phyloP scores from a whole-genome alignment of 73 alveolate genomes.

The Uronychia binucleata region DNA sequence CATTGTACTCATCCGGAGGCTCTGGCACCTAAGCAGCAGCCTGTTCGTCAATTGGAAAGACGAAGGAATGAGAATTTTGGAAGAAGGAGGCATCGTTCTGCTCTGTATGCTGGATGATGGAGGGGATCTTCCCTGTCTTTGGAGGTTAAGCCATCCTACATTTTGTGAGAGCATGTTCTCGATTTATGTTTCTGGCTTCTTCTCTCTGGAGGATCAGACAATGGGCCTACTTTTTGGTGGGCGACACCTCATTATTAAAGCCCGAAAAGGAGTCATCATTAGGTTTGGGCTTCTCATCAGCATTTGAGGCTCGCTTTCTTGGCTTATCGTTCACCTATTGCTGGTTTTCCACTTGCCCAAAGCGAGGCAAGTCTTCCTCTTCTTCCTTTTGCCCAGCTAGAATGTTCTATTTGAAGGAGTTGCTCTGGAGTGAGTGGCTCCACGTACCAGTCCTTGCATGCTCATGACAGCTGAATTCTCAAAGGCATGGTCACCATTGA shows the following conservation, averaged over 20 bases:
- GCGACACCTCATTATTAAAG: constrained; percentile 8
- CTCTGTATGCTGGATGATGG: constrained; percentile 47
- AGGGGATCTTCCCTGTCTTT: constrained; percentile 69
- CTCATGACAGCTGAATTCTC: constrained; percentile 26
- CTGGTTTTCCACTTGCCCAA: constrained; percentile 26
- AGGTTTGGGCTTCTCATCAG: neutral
- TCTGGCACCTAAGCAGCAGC: constrained; percentile 28
- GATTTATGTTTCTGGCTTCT: constrained; percentile 45
- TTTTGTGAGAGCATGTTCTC: constrained; percentile 18
- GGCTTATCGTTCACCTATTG: neutral
- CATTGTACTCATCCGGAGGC: constrained; percentile 91
- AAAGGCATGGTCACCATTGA: constrained; percentile 29
- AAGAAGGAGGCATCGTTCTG: constrained; percentile 68
- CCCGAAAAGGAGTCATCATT: constrained; percentile 39
- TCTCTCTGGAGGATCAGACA: too few relatives aligned
- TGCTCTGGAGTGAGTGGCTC: too few relatives aligned
- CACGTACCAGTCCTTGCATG: neutral
- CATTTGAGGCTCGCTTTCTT: neutral
- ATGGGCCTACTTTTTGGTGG: neutral
- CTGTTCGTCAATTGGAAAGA: constrained; percentile 11
- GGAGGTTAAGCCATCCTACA: constrained; percentile 1
- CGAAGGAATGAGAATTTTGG: constrained; percentile 54
- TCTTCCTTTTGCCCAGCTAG: constrained; percentile 16
- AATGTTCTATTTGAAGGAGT: too few relatives aligned
- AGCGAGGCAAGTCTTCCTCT: constrained; percentile 55